Evolutionary conservation across 1,284 basidiomycete species (phyloP).

Genomic region (Pascua guehoae): DNA sequence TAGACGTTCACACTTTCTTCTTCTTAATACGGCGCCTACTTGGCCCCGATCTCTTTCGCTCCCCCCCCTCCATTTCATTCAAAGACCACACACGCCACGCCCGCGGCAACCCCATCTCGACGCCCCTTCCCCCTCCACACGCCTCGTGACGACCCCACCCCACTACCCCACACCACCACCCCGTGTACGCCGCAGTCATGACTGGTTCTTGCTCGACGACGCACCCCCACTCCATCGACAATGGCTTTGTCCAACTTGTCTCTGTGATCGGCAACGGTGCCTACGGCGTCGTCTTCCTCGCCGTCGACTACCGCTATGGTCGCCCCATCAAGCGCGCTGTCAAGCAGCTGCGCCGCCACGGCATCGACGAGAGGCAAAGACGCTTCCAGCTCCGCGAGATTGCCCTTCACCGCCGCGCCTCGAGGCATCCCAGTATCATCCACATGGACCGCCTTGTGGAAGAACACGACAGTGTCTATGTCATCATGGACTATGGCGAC

Average conservation of each 20-base stretch:
- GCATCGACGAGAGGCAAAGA: slow-evolving; percentile 64
- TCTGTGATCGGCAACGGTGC: slow-evolving; percentile 89
- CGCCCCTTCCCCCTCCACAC: neutral
- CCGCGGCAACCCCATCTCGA: neutral
- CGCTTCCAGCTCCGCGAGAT: slow-evolving; percentile 77
- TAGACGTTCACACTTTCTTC: neutral
- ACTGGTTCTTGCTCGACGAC: slow-evolving; percentile 14
- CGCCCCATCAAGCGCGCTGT: slow-evolving; percentile 66
- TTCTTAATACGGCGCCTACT: neutral
- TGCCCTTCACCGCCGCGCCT: slow-evolving; percentile 59
- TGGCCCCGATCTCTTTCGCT: neutral
- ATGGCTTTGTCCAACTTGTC: slow-evolving; percentile 75
- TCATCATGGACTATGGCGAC: slow-evolving; percentile 66
- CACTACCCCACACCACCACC: neutral
- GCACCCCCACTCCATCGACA: slow-evolving; percentile 59
- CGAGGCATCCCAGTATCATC: slow-evolving; percentile 73
- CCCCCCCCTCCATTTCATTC: neutral
- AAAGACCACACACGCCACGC: neutral
- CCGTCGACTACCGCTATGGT: slow-evolving; percentile 60
- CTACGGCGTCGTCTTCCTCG: slow-evolving; percentile 93
- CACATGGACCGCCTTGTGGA: slow-evolving; percentile 85
- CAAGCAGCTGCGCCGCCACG: slow-evolving; percentile 69
- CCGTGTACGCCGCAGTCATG: slow-evolving; percentile 3
- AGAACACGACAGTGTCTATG: slow-evolving; percentile 57
- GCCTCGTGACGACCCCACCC: neutral